Conservation (phyloP, 768 basidiomycete species). For the Tricholoma saponaceum region DNA sequence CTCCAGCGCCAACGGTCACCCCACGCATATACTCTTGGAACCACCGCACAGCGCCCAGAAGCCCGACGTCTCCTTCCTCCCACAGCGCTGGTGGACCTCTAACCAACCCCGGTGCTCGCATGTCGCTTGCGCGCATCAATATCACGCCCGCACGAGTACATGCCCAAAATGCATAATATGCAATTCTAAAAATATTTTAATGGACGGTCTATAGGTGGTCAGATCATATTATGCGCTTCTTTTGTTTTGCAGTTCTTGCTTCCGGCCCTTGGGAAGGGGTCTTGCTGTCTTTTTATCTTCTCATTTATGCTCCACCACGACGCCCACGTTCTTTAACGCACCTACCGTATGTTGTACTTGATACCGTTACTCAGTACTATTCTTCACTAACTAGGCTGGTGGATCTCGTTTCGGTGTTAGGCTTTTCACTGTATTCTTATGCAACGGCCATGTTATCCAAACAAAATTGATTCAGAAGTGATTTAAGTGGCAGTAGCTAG, state of each 20-base stretch:
- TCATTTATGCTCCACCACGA: not conserved
- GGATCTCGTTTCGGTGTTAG: not conserved
- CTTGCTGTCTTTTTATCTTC: not conserved
- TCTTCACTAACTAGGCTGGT: not conserved
- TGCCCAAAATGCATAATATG: slow-evolving; percentile 34
- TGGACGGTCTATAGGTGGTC: slow-evolving; percentile 13
- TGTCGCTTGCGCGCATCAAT: slow-evolving; percentile 54
- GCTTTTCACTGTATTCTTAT: not conserved
- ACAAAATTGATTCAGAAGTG: not conserved
- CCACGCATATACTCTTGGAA: slow-evolving; percentile 57
- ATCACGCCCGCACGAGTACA: slow-evolving; percentile 39
- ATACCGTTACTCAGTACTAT: not conserved
- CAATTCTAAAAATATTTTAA: slow-evolving; percentile 11
- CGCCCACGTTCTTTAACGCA: not conserved
- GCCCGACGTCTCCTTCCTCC: slow-evolving; percentile 30
- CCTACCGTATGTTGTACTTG: not conserved
- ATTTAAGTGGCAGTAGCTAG: not conserved
- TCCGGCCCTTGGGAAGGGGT: not conserved
- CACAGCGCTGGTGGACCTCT: slow-evolving; percentile 41
- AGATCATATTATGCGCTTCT: slow-evolving; percentile 3
- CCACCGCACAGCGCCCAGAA: slow-evolving; percentile 21
- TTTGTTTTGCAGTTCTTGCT: not conserved
- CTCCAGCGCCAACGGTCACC: slow-evolving; percentile 51
- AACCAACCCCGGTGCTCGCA: slow-evolving; percentile 54
- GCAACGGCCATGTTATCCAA: not conserved